phyloP scores from a whole-genome alignment of 2,329 filamentous ascomycete genomes.

The Endocalyx cinctus region DNA sequence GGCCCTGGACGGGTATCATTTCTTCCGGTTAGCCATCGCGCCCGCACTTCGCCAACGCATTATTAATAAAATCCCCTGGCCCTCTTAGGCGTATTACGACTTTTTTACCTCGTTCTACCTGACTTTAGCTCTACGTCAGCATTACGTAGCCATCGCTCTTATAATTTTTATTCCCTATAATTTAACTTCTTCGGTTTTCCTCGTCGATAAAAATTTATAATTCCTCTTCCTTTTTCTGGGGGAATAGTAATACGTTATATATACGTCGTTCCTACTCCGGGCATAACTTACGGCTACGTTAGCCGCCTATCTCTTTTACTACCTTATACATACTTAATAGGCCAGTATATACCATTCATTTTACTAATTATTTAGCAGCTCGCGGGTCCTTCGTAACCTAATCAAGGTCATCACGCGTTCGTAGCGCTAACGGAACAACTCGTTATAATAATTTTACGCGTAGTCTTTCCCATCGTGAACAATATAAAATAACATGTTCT shows the following conservation, averaged over 20 bases:
- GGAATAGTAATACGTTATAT: slow-evolving; percentile 1
- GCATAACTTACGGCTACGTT: background rate
- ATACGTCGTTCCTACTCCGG: background rate
- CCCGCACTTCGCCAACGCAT: too few species aligned
- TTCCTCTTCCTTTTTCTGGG: background rate
- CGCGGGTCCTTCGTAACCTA: too few species aligned
- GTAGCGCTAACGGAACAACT: background rate
- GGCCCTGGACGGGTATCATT: too few species aligned
- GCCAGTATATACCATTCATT: background rate
- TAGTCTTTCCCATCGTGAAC: background rate
- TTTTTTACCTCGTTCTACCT: too few species aligned
- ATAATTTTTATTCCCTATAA: background rate
- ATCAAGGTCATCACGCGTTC: background rate
- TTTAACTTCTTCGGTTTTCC: background rate
- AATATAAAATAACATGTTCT: background rate
- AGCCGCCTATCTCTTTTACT: background rate
- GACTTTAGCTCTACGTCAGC: background rate
- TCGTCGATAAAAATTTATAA: slow-evolving; percentile 1
- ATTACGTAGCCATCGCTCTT: background rate
- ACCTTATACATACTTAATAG: background rate
- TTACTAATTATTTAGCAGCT: background rate
- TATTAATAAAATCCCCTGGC: background rate
- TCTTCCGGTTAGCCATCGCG: too few species aligned
- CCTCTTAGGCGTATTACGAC: background rate
- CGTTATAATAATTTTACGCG: background rate